Percentiles rank a stretch among this genome's conserved stretches.
Conservation (phyloP, 169 alveolate species). For the Amoebophrya sp. region DNA sequence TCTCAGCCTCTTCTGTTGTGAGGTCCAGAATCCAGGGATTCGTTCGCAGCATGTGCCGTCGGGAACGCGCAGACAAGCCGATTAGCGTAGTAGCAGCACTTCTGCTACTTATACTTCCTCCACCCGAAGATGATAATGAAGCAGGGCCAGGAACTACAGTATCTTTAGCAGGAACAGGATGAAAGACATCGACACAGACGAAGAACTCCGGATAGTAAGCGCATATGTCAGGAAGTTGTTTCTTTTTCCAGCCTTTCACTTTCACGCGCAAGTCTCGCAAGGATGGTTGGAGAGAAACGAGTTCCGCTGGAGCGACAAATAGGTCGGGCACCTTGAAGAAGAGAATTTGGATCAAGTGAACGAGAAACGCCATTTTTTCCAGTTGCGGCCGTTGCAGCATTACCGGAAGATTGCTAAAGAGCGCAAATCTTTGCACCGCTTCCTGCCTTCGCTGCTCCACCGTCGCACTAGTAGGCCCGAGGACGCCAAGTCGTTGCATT, state of each 20-base stretch:
- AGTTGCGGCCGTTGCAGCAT: not conserved
- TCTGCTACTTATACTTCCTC: no score
- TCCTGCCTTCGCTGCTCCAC: not conserved
- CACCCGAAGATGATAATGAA: no score
- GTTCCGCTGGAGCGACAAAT: not conserved
- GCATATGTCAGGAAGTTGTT: not conserved
- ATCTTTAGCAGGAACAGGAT: not conserved
- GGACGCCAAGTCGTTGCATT: not conserved
- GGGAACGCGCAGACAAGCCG: not conserved
- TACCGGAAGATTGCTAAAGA: not conserved
- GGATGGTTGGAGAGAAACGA: not conserved
- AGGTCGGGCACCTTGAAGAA: not conserved
- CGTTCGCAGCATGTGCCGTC: not conserved
- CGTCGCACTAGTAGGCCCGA: not conserved
- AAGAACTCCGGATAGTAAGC: constrained; percentile 19
- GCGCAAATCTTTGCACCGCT: not conserved
- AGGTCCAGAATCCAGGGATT: not conserved
- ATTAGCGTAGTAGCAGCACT: no score
- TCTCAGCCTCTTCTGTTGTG: not conserved
- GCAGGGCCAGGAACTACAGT: not conserved
- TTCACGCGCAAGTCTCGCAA: not conserved
- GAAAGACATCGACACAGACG: not conserved
- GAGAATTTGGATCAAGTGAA: not conserved
- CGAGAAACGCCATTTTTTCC: not conserved
- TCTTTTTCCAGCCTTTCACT: not conserved